Evolutionary conservation across 129 eudicot genomes (phyloP).

Genomic region (Flaveria sonorensis): DNA sequence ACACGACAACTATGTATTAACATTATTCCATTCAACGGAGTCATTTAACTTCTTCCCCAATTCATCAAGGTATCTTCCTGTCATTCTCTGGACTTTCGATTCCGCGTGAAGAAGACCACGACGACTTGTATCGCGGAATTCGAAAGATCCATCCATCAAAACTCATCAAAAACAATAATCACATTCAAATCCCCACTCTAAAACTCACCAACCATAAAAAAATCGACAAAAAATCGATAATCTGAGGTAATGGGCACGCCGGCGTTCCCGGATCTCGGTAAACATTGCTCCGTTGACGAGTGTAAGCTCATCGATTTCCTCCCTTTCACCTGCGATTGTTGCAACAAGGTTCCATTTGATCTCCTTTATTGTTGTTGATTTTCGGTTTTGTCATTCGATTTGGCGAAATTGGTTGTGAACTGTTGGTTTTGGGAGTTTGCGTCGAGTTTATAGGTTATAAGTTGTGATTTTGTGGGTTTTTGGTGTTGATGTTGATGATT

Average conservation of each 20-base stretch:
- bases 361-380: not conserved
- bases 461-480: constrained; percentile 12
- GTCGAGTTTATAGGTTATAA: not conserved
- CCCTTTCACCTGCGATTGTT: constrained; percentile 95
- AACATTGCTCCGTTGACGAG: constrained; percentile 84
- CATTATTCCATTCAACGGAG: no score
- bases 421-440: not conserved
- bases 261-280: constrained; percentile 85
- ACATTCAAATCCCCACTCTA: not conserved
- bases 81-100: constrained; percentile 33
- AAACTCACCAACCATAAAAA: not conserved
- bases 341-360: constrained; percentile 54
- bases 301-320: constrained; percentile 90
- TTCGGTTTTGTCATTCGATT: not conserved
- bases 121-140: constrained; percentile 41
- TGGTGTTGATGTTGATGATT: constrained; percentile 14
- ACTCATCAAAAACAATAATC: not conserved
- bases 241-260: constrained; percentile 77
- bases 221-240: not conserved
- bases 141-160: constrained; percentile 22
- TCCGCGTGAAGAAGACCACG: constrained; percentile 41
- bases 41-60: no score
- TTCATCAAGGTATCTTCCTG: not conserved
- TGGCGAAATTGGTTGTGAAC: constrained; percentile 6
- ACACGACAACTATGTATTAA: no score